Conservation (phyloP, 2,329 filamentous ascomycete genomes). For the Nemania serpens region DNA sequence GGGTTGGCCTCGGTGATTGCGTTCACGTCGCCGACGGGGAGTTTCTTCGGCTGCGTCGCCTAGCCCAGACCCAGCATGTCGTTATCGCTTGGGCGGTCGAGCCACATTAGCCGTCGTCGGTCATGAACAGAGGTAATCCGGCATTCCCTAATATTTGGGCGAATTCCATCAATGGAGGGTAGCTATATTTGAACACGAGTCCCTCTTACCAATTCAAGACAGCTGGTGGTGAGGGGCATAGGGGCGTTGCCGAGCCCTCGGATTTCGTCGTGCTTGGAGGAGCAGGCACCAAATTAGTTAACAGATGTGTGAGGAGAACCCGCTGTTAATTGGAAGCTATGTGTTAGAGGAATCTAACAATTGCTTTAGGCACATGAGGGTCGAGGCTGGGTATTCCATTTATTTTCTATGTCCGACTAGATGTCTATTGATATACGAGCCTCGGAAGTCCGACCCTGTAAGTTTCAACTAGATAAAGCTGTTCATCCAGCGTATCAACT, state of each 20-base stretch:
- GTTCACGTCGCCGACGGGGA: conserved; percentile 60
- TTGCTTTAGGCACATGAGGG: too few relatives aligned
- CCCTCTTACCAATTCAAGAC: conserved; percentile 72
- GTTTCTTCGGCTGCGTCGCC: conserved; percentile 61
- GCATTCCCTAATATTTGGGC: conserved; percentile 61
- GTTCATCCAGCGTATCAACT: conserved; percentile 64
- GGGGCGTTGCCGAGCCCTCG: conserved; percentile 66
- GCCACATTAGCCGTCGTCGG: conserved; percentile 72
- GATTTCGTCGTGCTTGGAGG: conserved; percentile 63
- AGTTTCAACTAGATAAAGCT: conserved; percentile 66
- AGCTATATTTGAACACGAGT: conserved; percentile 61
- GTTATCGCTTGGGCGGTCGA: conserved; percentile 61
- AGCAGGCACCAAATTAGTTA: conserved; percentile 67
- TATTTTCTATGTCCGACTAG: conserved; percentile 61
- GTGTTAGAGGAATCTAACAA: conserved; percentile 27
- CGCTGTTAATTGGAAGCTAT: conserved; percentile 62
- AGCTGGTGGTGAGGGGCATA: conserved; percentile 57
- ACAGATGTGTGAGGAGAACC: conserved; percentile 67
- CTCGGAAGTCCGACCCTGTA: conserved; percentile 68
- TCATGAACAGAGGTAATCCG: conserved; percentile 66
- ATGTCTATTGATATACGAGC: conserved; percentile 57
- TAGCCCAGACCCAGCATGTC: conserved; percentile 66
- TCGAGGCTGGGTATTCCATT: conserved; percentile 46
- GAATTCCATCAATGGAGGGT: conserved; percentile 58
- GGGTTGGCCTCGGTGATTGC: conserved; percentile 53